These are phyloP conservation scores for Coffea canephora DNA, from an alignment of 257 asterid species.

Conservation along the genomic window DNA sequence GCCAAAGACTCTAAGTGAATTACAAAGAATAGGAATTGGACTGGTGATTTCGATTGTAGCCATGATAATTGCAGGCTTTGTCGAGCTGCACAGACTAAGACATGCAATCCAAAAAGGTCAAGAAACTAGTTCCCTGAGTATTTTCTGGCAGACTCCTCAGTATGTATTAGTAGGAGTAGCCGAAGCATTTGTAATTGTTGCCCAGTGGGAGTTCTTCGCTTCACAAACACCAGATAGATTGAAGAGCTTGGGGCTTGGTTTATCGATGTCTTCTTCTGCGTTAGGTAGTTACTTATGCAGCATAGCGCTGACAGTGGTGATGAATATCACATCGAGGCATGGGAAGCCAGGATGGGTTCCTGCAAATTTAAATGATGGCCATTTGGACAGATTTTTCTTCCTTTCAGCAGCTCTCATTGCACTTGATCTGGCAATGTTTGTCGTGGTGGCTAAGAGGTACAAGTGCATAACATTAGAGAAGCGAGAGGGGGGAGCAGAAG, in stretches of 20 bases:
- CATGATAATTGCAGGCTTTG: constrained; percentile 64
- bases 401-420: constrained; percentile 63
- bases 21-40: constrained; percentile 74
- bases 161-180: constrained; percentile 80
- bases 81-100: constrained; percentile 57
- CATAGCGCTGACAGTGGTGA: constrained; percentile 51
- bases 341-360: constrained; percentile 83
- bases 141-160: constrained; percentile 82
- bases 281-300: constrained; percentile 75
- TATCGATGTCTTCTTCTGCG: constrained; percentile 81
- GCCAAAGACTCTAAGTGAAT: constrained; percentile 56
- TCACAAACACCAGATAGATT: constrained; percentile 64
- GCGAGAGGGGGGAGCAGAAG: constrained; percentile 35
- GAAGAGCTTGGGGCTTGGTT: constrained; percentile 73
- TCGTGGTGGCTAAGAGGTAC: constrained; percentile 63
- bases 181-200: constrained; percentile 73
- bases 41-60: constrained; percentile 56
- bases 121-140: constrained; percentile 61
- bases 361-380: constrained; percentile 68
- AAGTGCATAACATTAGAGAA: constrained; percentile 53
- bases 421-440: constrained; percentile 52
- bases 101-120: constrained; percentile 30
- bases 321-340: constrained; percentile 57
- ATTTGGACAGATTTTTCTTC: constrained; percentile 79
- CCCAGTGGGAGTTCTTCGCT: constrained; percentile 80